Percentiles rank a stretch among this genome's conserved stretches.
phyloP scores from a whole-genome alignment of 164 flowering plant species.

The Santalum album region DNA sequence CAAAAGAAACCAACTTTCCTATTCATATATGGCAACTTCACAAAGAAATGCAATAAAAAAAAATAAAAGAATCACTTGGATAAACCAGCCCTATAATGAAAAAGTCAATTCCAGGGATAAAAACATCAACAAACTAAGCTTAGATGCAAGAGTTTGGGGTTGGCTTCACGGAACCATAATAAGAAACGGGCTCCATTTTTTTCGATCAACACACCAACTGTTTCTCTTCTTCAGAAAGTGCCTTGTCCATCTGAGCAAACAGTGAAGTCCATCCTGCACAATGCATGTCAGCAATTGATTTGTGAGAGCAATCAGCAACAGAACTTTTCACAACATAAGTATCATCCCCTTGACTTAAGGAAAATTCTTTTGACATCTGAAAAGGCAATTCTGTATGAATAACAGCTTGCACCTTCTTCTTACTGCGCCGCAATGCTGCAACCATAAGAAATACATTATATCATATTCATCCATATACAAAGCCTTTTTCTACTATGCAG shows the following conservation, averaged over 20 bases:
- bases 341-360: slow-evolving; percentile 42
- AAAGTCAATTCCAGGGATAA: no score
- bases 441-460: neutral
- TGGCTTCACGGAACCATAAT: no score
- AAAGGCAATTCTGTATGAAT: slow-evolving; percentile 65
- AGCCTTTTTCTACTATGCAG: no score
- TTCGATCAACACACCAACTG: slow-evolving; percentile 47
- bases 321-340: slow-evolving; percentile 15
- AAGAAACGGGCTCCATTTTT: no score
- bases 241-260: slow-evolving; percentile 73
- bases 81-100: no score
- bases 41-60: no score
- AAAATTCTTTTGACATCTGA: slow-evolving; percentile 50
- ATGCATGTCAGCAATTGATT: slow-evolving; percentile 43
- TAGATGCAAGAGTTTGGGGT: no score
- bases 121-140: no score
- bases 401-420: slow-evolving; percentile 65
- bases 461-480: no score
- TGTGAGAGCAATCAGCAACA: slow-evolving; percentile 12
- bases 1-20: no score
- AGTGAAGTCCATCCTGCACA: slow-evolving; percentile 46
- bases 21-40: no score
- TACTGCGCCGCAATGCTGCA: slow-evolving; percentile 78
- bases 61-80: no score
- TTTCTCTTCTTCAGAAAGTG: slow-evolving; percentile 77